Evolutionary conservation across 176 grass and related monocot genomes (phyloP).

Genomic region (Oryza brachyantha): DNA sequence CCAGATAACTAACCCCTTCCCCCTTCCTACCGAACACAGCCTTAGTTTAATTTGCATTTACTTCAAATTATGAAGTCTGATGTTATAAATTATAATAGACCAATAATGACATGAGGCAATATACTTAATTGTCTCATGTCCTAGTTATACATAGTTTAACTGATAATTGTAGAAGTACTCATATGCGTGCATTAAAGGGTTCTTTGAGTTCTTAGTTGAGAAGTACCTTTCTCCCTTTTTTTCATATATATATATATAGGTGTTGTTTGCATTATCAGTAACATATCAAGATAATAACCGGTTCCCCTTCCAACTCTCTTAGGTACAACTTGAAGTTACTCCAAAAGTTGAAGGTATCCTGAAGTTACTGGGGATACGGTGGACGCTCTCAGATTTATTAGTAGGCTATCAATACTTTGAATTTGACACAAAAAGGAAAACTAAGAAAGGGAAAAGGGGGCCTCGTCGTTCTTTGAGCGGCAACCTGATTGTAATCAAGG

Average conservation of each 20-base stretch:
- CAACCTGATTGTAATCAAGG: slow-evolving; percentile 90
- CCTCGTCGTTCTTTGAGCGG: slow-evolving; percentile 39
- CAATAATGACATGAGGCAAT: neutral
- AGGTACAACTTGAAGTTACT: slow-evolving; percentile 94
- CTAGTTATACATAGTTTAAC: slow-evolving; percentile 6
- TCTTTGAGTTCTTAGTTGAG: neutral
- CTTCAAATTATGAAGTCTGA: slow-evolving; percentile 27
- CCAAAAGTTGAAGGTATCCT: slow-evolving; percentile 89
- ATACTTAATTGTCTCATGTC: slow-evolving; percentile 3
- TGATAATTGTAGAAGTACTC: neutral
- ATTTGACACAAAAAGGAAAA: slow-evolving; percentile 57
- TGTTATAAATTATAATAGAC: slow-evolving; percentile 20
- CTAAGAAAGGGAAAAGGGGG: slow-evolving; percentile 73
- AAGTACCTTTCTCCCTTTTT: neutral
- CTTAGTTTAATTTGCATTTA: slow-evolving; percentile 6
- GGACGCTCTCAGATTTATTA: slow-evolving; percentile 87
- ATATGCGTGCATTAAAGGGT: neutral
- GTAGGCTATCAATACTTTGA: slow-evolving; percentile 90
- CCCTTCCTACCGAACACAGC: too few species aligned
- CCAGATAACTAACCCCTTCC: too few species aligned
- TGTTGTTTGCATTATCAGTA: neutral
- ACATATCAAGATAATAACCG: neutral
- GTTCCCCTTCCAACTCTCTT: slow-evolving; percentile 28
- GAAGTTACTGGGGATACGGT: slow-evolving; percentile 86
- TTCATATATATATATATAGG: too few species aligned